Conservation (phyloP, 352 stramenopile species). For the Pythium brachiatum region DNA sequence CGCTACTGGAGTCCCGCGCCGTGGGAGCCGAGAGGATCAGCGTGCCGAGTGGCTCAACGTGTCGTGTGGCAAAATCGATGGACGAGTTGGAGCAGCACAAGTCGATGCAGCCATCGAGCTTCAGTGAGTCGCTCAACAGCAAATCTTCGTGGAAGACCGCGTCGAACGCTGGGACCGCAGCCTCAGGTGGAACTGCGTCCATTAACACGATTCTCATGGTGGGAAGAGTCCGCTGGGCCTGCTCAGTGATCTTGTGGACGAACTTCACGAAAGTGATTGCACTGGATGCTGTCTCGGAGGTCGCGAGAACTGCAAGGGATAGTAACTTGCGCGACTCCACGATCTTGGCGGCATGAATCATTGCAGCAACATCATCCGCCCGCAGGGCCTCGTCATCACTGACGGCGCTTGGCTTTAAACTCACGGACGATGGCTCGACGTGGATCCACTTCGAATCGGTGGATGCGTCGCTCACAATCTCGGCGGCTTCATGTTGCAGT, state of each 20-base stretch:
- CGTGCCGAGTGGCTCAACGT: conserved; percentile 29
- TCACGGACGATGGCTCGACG: not conserved
- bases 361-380: conserved; percentile 13
- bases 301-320: conserved; percentile 28
- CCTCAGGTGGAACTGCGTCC: not conserved
- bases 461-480: conserved; percentile 1
- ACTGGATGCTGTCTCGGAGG: not conserved
- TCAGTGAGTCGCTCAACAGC: not conserved
- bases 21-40: conserved; percentile 16
- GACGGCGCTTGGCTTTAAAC: not conserved
- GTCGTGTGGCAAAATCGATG: conserved; percentile 34
- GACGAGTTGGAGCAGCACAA: conserved; percentile 47
- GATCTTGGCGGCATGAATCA: conserved; percentile 11
- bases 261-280: not conserved
- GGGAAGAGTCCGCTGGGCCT: not conserved
- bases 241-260: not conserved
- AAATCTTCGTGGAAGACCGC: conserved; percentile 13
- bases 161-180: conserved; percentile 12
- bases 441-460: not conserved
- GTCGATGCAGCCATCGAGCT: conserved; percentile 48
- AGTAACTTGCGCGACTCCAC: not conserved
- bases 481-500: not conserved
- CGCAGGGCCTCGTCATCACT: conserved; percentile 4
- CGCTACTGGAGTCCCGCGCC: not conserved
- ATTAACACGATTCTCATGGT: conserved; percentile 8